phyloP scores from a whole-genome alignment of 106 monocot genomes.

The Amphibolis antarctica region DNA sequence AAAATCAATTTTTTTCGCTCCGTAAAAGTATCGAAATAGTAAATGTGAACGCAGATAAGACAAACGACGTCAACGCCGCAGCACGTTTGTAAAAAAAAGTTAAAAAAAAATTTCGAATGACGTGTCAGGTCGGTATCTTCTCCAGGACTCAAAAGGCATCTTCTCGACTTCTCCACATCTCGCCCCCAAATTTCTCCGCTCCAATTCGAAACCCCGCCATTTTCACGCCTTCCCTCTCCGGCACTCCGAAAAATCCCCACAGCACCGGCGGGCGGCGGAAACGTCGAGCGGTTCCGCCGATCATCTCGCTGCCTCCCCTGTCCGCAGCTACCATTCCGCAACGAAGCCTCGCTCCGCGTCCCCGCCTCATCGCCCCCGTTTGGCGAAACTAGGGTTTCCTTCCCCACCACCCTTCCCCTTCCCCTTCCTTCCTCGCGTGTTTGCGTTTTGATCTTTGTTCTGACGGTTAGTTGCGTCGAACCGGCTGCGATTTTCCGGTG shows the following conservation, averaged over 20 bases:
- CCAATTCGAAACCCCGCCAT: background rate
- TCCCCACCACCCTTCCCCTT: background rate
- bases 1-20: no score
- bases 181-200: no score
- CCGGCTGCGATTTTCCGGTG: background rate
- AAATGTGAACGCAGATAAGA: no score
- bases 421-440: background rate
- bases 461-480: background rate
- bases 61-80: no score
- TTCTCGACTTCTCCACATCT: no score
- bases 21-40: no score
- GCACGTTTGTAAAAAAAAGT: no score
- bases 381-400: slow-evolving; percentile 1
- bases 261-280: no score
- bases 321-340: background rate
- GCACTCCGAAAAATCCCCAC: background rate
- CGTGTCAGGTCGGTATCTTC: no score
- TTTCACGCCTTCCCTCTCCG: background rate
- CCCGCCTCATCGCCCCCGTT: background rate
- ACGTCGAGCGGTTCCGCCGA: background rate
- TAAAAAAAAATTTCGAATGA: no score
- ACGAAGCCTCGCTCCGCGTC: background rate
- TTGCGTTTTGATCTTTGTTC: background rate
- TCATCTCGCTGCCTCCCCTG: background rate
- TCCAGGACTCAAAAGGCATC: no score